Evolutionary conservation across 805 yeast species (phyloP), one percentile per base, ranked within the genome.

Genomic region (Nakazawaea peltata): DNA sequence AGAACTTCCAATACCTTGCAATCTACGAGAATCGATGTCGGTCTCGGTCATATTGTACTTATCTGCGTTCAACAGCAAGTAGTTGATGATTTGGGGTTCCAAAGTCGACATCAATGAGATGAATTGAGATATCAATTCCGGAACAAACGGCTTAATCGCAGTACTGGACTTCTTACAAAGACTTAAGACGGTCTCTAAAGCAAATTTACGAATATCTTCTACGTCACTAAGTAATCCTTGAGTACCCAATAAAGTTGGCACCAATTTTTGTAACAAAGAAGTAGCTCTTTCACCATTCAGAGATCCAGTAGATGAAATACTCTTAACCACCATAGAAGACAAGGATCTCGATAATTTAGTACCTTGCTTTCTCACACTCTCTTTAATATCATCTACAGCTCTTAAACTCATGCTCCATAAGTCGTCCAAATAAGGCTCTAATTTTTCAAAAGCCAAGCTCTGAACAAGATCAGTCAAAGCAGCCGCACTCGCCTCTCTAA

Each of bases 331-430:
- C 4, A 71, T 65, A 13, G 76, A 67, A 0, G 94, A 75, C 19
- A 88, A 63, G 8, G 70, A 66, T 42, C 77, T 73, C 1, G 94
- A 75, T 26, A 92, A 60, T 24, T 69, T 70, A 26, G 67, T 59
- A 8, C 94, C 97, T 30, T 85, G 94, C 39, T 71, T 73, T 33
- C 97, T 67, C 3, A 92, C 96, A 57, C 94, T 82, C 25, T 85
- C 96, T 54, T 92, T 92, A 40, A 90, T 85, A 60, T 90, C 97
- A 59, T 90, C 98, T 71, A 90, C 73, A 0, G 75, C 73, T 49
- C 98, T 70, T 60, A 90, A 88, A 32, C 88, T 78, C 82, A 84
- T 78, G 4, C 69, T 65, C 97, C 97, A 90, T 22, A 90, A 74
- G 4, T 74, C 76, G 40, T 82, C 81, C 40, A 81, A 48, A 8